Base-by-base conservation (phyloP, 176 grass and related monocot species). In the Oryza rufipogon region DNA sequence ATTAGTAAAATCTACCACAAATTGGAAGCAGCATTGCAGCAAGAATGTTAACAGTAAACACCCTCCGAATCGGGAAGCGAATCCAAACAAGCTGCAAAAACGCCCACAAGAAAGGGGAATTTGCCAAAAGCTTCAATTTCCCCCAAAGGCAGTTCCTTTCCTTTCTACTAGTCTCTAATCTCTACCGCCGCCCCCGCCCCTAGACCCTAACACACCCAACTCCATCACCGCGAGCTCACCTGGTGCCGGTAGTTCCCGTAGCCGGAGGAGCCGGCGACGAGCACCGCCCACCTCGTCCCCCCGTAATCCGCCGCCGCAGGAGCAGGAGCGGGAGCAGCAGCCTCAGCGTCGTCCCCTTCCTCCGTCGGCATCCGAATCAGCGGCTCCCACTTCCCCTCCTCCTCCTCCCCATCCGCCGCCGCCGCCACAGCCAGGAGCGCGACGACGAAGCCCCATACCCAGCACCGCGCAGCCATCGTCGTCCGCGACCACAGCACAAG, bases 171-270 rank as follows among this genome's bases (percentile, higher is more conserved):
- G 52, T 56, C 54, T 20, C 54, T 9, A 20, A n/a, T 58, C 19
- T 58, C 17, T n/a, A 58, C 58, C 19, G n/a, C n/a, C 58, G 20
- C 58, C 58, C 58, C 2, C n/a, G n/a, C 3, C 63, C 39, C n/a
- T 44, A 71, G 9, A 61, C 49, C 34, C 22, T 42, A 38, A 3
- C 49, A 28, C 7, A 9, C 8, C 34, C 58, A 23, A 23, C 2
- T 6, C 58, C 58, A 7, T 12, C 11, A 54, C 41, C 26, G 11
- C 25, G 8, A 26, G 51, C 34, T 68, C 64, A 95, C 96, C 96
- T 98, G 93, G 47, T 98, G 96, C 78, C 96, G 83, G 78, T 98
- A 95, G 84, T 98, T 98, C 22, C 86, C 91, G 65, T 89, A 98
- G 65, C 96, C 93, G 48, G 74, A 84, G 45, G 96, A 98, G 17